Conservation (phyloP, 495 filamentous ascomycete genomes). For the Penicillium coffeae region DNA sequence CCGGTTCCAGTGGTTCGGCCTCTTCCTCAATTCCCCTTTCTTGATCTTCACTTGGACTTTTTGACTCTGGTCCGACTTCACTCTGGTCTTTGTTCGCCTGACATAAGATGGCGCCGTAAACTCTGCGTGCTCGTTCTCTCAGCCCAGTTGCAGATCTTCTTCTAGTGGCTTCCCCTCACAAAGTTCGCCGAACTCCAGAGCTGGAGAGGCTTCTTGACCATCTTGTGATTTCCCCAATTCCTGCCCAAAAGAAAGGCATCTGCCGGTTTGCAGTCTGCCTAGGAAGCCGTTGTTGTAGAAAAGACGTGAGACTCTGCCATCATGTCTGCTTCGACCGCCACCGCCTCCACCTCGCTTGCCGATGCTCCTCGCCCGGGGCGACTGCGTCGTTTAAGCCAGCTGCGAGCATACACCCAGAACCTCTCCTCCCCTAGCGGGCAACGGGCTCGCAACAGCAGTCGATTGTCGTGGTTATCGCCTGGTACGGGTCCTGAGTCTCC, state of each 20-base stretch:
- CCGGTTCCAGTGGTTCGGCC: neutral
- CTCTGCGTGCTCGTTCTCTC: neutral
- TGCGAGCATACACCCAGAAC: slow-evolving; percentile 68
- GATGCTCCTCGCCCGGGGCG: slow-evolving; percentile 51
- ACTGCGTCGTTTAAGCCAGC: slow-evolving; percentile 68
- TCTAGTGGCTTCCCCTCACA: neutral
- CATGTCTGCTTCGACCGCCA: slow-evolving; percentile 39
- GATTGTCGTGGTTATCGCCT: slow-evolving; percentile 37
- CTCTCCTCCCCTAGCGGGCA: slow-evolving; percentile 33
- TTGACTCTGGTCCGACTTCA: neutral
- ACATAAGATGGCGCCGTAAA: neutral
- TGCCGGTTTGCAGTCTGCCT: neutral
- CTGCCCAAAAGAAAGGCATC: neutral
- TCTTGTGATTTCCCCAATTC: neutral
- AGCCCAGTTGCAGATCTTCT: slow-evolving; percentile 19
- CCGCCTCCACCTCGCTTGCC: slow-evolving; percentile 38
- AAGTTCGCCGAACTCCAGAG: neutral
- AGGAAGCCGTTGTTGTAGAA: neutral
- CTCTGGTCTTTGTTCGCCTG: neutral
- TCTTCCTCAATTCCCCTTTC: neutral
- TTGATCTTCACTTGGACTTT: neutral
- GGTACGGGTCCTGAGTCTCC: slow-evolving; percentile 23
- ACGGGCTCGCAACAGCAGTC: slow-evolving; percentile 30
- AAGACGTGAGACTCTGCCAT: slow-evolving; percentile 6
- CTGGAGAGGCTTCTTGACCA: neutral